Conservation (phyloP, 129 eudicot species). For the Scalesia atractyloides region DNA sequence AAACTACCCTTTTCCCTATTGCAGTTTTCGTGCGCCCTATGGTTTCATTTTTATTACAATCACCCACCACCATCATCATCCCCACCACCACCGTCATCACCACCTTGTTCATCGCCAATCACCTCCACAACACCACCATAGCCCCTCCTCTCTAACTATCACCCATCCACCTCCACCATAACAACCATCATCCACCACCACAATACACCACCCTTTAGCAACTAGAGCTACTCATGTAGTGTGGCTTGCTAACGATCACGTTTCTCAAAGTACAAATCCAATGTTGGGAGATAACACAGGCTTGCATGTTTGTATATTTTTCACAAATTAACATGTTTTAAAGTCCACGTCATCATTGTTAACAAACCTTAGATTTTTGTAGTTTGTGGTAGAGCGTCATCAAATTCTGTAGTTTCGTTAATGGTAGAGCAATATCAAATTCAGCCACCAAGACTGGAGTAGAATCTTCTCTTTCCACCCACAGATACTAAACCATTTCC, state of each 20-base stretch:
- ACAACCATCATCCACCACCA: too few relatives aligned
- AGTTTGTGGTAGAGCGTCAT: slow-evolving; percentile 22
- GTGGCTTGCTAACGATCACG: slow-evolving; percentile 55
- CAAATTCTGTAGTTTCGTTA: slow-evolving; percentile 25
- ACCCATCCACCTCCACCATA: too few relatives aligned
- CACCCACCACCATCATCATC: too few relatives aligned
- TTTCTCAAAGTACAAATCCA: slow-evolving; percentile 34
- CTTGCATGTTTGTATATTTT: slow-evolving; percentile 22
- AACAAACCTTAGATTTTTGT: slow-evolving; percentile 29
- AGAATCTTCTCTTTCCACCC: slow-evolving; percentile 23
- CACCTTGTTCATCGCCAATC: too few relatives aligned
- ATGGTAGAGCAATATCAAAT: not conserved
- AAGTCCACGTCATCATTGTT: not conserved
- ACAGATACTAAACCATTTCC: slow-evolving; percentile 24
- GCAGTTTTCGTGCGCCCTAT: too few relatives aligned
- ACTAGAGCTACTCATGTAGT: slow-evolving; percentile 86
- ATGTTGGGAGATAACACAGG: slow-evolving; percentile 52
- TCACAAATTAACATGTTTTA: not conserved
- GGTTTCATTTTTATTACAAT: too few relatives aligned
- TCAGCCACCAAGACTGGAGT: slow-evolving; percentile 20
- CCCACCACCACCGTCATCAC: too few relatives aligned
- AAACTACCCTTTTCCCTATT: too few relatives aligned
- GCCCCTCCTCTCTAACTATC: too few relatives aligned
- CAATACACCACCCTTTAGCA: slow-evolving; percentile 42
- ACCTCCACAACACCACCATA: too few relatives aligned